Conservation (phyloP, 345 rosid genomes). For the Combretum micranthum region DNA sequence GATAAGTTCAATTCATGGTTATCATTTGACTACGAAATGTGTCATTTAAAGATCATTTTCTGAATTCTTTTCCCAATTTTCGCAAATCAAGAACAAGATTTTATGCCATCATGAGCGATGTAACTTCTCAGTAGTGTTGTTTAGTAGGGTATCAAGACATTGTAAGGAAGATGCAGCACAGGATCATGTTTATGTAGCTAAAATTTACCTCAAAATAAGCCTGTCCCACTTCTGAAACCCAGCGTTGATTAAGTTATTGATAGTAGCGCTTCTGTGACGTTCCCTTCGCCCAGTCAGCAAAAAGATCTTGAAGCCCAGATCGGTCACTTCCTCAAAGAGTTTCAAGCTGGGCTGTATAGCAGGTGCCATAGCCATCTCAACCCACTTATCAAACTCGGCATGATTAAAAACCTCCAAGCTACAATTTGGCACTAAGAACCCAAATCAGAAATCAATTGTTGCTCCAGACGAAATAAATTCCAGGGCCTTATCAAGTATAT, state of each 20-base stretch:
- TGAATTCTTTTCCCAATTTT: too few species aligned
- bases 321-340: constrained; percentile 57
- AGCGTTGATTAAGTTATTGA: constrained; percentile 54
- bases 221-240: constrained; percentile 80
- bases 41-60: too few species aligned
- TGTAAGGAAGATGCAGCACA: too few species aligned
- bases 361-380: constrained; percentile 63
- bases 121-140: too few species aligned
- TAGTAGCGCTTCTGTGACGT: constrained; percentile 48
- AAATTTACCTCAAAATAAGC: constrained; percentile 71
- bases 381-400: constrained; percentile 73
- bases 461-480: too few species aligned
- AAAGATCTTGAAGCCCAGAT: constrained; percentile 70
- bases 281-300: constrained; percentile 81
- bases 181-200: too few species aligned
- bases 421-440: constrained; percentile 12
- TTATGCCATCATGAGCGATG: too few species aligned
- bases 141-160: too few species aligned
- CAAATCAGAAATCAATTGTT: constrained; percentile 11
- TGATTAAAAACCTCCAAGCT: constrained; percentile 68
- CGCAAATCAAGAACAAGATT: too few species aligned
- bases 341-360: constrained; percentile 64
- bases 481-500: too few species aligned
- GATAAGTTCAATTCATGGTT: too few species aligned
- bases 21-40: too few species aligned